Evolutionary conservation across 495 filamentous ascomycete genomes (phyloP).

Genomic region (Cudoniella acicularis): DNA sequence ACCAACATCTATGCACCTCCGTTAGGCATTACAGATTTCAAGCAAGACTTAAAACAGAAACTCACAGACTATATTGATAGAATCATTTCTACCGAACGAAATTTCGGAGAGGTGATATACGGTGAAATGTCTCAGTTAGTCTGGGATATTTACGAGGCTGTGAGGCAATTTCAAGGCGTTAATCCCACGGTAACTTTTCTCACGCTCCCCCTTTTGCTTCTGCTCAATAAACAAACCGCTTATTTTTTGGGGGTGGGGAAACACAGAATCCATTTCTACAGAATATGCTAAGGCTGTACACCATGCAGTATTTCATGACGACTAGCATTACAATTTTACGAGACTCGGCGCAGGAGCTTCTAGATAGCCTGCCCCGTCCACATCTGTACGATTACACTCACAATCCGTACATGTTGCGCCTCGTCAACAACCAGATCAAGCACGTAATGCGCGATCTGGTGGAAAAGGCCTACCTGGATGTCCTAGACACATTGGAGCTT

Average conservation of each 20-base stretch:
- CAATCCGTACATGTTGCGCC: not conserved
- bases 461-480: not conserved
- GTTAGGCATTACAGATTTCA: not conserved
- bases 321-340: not conserved
- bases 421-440: not conserved
- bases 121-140: not conserved
- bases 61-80: not conserved
- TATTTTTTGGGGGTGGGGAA: too few species aligned
- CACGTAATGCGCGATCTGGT: not conserved
- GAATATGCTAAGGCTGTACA: not conserved
- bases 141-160: not conserved
- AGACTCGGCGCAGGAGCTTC: not conserved
- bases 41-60: not conserved
- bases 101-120: not conserved
- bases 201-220: not conserved
- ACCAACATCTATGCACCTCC: not conserved
- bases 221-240: too few species aligned
- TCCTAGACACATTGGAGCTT: not conserved
- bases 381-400: not conserved
- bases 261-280: not conserved
- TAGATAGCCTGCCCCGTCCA: not conserved
- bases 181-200: not conserved
- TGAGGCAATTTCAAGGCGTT: not conserved
- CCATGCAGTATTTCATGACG: conserved; percentile 5
- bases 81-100: not conserved